Conservation (phyloP, 2,329 filamentous ascomycete species). For the Ophiostoma sp. region DNA sequence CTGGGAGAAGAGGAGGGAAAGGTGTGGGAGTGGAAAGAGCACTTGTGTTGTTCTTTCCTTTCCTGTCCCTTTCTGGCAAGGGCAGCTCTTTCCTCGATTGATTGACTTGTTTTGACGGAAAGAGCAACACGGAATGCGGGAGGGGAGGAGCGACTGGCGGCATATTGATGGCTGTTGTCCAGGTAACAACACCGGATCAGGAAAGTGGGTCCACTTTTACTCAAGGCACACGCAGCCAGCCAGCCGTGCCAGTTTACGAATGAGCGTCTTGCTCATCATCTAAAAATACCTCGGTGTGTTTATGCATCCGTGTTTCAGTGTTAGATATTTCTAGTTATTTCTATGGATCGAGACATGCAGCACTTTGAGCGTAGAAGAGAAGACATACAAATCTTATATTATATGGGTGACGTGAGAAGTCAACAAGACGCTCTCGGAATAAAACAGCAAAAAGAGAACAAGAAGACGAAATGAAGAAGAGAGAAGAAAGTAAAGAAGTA, state of each 20-base stretch:
- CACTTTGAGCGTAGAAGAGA: too few relatives aligned
- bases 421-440: background rate
- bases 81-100: background rate
- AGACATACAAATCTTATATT: too few relatives aligned
- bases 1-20: background rate
- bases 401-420: too few relatives aligned
- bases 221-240: background rate
- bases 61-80: background rate
- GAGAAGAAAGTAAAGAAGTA: background rate
- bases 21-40: conserved; percentile 12
- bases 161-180: conserved; percentile 21
- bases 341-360: background rate
- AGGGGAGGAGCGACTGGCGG: conserved; percentile 1
- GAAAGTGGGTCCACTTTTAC: conserved; percentile 10
- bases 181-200: conserved; percentile 15
- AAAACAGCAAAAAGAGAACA: background rate
- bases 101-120: conserved; percentile 18
- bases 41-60: background rate
- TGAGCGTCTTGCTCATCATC: background rate
- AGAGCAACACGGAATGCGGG: conserved; percentile 15
- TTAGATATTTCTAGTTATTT: background rate
- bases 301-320: background rate
- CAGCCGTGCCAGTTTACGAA: background rate
- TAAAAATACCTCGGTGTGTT: background rate
- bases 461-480: background rate